Evolutionary conservation across 1,284 basidiomycete species (phyloP), one percentile per base, ranked within the genome.

Genomic region (Ceratobasidium sp.): DNA sequence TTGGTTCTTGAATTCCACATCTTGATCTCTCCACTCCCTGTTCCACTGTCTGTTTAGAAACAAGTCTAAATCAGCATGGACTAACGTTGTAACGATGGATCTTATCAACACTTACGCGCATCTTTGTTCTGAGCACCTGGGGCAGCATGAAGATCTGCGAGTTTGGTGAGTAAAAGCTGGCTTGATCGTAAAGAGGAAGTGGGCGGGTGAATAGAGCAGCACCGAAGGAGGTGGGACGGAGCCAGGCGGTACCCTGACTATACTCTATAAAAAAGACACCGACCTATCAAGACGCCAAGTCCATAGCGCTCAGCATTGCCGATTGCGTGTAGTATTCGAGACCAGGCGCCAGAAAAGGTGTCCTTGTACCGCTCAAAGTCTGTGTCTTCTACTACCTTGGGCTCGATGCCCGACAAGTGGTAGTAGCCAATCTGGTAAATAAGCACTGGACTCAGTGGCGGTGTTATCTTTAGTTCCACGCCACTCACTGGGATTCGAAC

Each of bases 211-310:
- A 34, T 2, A 19, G 11, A 31, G 19, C 2, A n/a, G n/a, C 8
- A 31, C 7, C 54, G 4, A 19, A 24, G 16, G 29, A 24, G 54
- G 13, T n/a, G 14, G 14, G 34, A 56, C 1, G 46, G 19, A 56
- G 29, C 48, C 7, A 63, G 34, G 61, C 24, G 34, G 39, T 31
- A 24, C 11, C 54, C 5, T 14, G 16, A n/a, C 22, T 24, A n/a
- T 1, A 27, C 3, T 69, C 22, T 58, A n/a, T 34, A 51, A 54
- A 39, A 39, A 39, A 11, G 37, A 11, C 43, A 76, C 83, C 22
- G 74, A 90, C 91, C 94, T 73, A 96, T 84, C 8, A 96, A 84
- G 6, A 96, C 92, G 8, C 94, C 94, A n/a, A 96, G 85, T 13
- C 88, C 88, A 79, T 88, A 84, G 2, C 79, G 79, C 37, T 85